phyloP scores from a whole-genome alignment of 768 basidiomycete genomes.

The Suillus variegatus region DNA sequence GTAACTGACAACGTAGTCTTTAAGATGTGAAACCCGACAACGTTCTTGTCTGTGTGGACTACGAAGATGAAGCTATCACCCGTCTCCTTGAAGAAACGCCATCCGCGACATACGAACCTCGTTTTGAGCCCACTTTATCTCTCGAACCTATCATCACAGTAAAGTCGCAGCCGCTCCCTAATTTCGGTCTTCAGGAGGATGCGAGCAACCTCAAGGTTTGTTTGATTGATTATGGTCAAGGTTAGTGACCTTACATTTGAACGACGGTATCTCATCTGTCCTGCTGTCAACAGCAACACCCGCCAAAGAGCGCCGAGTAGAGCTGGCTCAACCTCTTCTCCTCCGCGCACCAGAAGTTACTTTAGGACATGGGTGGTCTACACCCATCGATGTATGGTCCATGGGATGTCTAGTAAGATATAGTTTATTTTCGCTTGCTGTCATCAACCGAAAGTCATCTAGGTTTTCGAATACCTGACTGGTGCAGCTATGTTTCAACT shows the following conservation, averaged over 20 bases:
- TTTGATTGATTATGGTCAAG: conserved; percentile 23
- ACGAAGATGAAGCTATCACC: not conserved
- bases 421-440: not conserved
- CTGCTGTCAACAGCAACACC: not conserved
- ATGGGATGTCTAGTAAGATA: conserved; percentile 28
- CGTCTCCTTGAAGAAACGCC: conserved; percentile 10
- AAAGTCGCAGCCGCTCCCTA: conserved; percentile 28
- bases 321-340: conserved; percentile 13
- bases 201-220: conserved; percentile 18
- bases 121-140: conserved; percentile 17
- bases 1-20: not conserved
- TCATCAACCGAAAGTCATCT: not conserved
- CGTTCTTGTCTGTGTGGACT: conserved; percentile 13
- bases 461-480: conserved; percentile 13
- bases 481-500: conserved; percentile 4
- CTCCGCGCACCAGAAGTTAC: conserved; percentile 29
- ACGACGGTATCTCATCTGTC: not conserved
- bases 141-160: conserved; percentile 27
- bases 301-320: not conserved
- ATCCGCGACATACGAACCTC: conserved; percentile 14
- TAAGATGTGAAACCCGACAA: conserved; percentile 28
- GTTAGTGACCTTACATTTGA: conserved; percentile 11
- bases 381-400: conserved; percentile 29
- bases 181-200: conserved; percentile 14
- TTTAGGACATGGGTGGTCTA: conserved; percentile 20